These are phyloP conservation scores for Gymnopilus junonius DNA, from an alignment of 768 basidiomycete species.

Conservation along the genomic window DNA sequence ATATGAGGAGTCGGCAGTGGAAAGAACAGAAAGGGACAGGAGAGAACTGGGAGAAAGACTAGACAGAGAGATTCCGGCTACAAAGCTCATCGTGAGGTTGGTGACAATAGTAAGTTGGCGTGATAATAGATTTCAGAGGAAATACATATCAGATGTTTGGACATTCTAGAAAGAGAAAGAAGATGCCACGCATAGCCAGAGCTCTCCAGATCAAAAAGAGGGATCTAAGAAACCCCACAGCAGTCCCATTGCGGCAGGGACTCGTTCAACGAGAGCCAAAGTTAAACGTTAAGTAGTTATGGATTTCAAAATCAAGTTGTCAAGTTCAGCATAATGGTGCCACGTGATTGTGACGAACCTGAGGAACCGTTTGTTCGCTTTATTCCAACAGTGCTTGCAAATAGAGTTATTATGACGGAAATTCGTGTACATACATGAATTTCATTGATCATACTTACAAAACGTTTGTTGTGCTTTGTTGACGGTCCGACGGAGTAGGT, in stretches of 20 bases:
- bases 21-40: neutral
- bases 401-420: too few species aligned
- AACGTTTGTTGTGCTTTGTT: conserved; percentile 18
- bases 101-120: neutral
- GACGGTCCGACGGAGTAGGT: conserved; percentile 3
- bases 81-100: conserved; percentile 15
- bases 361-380: too few species aligned
- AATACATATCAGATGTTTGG: neutral
- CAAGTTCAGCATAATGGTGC: too few species aligned
- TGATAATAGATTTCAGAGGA: too few species aligned
- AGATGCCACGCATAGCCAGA: neutral
- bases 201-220: neutral
- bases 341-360: too few species aligned
- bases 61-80: conserved; percentile 13
- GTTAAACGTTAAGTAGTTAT: too few species aligned
- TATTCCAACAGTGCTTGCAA: too few species aligned
- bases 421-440: too few species aligned
- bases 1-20: conserved; percentile 1
- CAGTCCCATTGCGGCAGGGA: neutral
- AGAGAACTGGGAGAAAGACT: conserved; percentile 1
- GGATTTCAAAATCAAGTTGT: too few species aligned
- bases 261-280: too few species aligned
- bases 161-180: conserved; percentile 1
- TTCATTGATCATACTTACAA: too few species aligned
- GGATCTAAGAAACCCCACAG: too few species aligned